These are phyloP conservation scores for Dothideomycetes sp. DNA, from an alignment of 2,329 filamentous ascomycete genomes.

Conservation along the genomic window DNA sequence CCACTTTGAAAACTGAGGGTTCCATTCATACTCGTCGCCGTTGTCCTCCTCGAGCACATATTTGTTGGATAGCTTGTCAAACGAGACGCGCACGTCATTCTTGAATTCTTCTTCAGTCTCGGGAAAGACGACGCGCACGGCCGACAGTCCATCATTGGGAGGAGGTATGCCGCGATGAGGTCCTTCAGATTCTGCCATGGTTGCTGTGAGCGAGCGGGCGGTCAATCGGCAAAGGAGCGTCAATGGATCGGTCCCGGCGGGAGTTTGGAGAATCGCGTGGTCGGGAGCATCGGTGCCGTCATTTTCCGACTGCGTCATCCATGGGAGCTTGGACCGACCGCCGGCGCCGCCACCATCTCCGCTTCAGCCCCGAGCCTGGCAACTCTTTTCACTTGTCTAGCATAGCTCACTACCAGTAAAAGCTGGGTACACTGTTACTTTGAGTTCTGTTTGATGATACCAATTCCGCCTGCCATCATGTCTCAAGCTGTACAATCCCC, in stretches of 20 bases:
- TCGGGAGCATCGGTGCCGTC: too few species aligned
- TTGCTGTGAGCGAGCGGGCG: neutral
- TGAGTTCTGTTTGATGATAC: too few species aligned
- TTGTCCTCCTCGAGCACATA: conserved; percentile 78
- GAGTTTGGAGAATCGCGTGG: neutral
- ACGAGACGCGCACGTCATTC: conserved; percentile 72
- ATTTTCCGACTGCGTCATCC: neutral
- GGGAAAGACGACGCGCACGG: conserved; percentile 35
- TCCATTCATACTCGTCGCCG: conserved; percentile 77
- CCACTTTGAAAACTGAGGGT: conserved; percentile 64
- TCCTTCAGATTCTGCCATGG: conserved; percentile 9
- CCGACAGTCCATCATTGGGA: conserved; percentile 9
- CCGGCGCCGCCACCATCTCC: too few species aligned
- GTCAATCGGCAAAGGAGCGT: neutral
- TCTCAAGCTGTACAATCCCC: too few species aligned
- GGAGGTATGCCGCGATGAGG: conserved; percentile 5
- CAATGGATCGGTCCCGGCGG: too few species aligned
- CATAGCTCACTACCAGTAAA: too few species aligned
- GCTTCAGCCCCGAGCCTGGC: too few species aligned
- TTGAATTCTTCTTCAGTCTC: conserved; percentile 59
- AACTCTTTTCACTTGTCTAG: too few species aligned
- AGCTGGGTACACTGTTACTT: too few species aligned
- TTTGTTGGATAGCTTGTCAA: conserved; percentile 71
- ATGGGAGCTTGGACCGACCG: neutral
- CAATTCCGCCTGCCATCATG: too few species aligned